These are phyloP conservation scores for Trypanosoma congolense DNA, from an alignment of 208 protist genomes.

Conservation along the genomic window DNA sequence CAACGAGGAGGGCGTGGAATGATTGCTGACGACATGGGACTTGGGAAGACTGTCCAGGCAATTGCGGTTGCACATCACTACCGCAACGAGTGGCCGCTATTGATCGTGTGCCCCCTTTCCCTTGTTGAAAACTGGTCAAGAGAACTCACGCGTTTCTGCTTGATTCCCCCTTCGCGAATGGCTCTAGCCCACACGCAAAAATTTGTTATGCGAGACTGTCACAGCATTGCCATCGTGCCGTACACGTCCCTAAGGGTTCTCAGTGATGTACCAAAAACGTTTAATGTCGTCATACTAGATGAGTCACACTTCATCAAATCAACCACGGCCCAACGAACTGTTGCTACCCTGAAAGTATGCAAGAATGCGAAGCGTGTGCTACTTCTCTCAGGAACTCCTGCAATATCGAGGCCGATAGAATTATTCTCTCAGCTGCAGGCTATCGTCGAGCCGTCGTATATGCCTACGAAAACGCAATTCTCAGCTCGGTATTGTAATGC, in stretches of 20 bases:
- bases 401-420: constrained; percentile 92
- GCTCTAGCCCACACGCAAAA: constrained; percentile 59
- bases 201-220: constrained; percentile 27
- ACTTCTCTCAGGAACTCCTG: constrained; percentile 92
- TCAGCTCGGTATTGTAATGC: constrained; percentile 92
- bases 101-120: constrained; percentile 90
- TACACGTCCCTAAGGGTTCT: constrained; percentile 79
- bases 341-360: constrained; percentile 78
- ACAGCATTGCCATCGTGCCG: constrained; percentile 76
- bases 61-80: constrained; percentile 92
- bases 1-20: constrained; percentile 77
- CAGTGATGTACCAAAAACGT: constrained; percentile 32
- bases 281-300: constrained; percentile 91
- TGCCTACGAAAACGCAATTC: constrained; percentile 79
- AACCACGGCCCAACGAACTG: constrained; percentile 70
- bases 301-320: constrained; percentile 96
- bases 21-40: constrained; percentile 95
- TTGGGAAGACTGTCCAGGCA: constrained; percentile 96
- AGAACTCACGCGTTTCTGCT: constrained; percentile 85
- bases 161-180: constrained; percentile 71
- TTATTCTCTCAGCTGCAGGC: constrained; percentile 92
- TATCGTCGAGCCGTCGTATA: constrained; percentile 42
- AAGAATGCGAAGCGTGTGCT: constrained; percentile 63
- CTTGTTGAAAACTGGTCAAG: constrained; percentile 91
- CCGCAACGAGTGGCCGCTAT: constrained; percentile 91